A percentile compares a stretch with the other conserved stretches of the same genome.
Evolutionary conservation across 192 early-diverging fungal species (phyloP).

Genomic region (Helicostylum pulchrum): DNA sequence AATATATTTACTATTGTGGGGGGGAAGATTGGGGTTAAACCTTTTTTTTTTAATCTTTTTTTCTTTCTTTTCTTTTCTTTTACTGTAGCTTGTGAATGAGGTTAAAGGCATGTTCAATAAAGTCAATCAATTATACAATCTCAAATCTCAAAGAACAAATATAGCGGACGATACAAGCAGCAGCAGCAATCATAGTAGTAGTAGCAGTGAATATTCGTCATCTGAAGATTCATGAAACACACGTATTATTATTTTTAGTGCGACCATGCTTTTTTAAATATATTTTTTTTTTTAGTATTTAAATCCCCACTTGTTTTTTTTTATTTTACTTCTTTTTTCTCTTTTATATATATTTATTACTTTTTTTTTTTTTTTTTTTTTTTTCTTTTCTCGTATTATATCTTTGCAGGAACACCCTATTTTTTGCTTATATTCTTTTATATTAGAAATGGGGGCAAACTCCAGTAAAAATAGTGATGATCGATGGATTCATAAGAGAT

Average conservation of each 20-base stretch:
- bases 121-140: no score
- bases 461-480: conserved; percentile 1
- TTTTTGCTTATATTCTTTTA: not conserved
- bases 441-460: conserved; percentile 1
- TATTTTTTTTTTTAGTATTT: not conserved
- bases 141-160: no score
- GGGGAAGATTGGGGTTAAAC: not conserved
- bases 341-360: not conserved
- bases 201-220: no score
- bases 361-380: conserved; percentile 7
- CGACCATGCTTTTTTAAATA: no score
- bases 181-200: no score
- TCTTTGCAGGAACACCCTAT: not conserved
- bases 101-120: no score
- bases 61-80: conserved; percentile 4
- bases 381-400: no score
- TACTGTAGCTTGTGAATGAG: not conserved
- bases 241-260: no score
- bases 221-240: no score
- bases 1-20: no score
- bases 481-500: no score
- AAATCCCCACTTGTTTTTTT: not conserved
- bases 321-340: not conserved
- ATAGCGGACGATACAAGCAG: no score
- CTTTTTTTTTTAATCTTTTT: not conserved